These are phyloP conservation scores for Aspergillus oerlinghausenensis DNA, from an alignment of 2,329 filamentous ascomycete genomes.

Conservation along the genomic window DNA sequence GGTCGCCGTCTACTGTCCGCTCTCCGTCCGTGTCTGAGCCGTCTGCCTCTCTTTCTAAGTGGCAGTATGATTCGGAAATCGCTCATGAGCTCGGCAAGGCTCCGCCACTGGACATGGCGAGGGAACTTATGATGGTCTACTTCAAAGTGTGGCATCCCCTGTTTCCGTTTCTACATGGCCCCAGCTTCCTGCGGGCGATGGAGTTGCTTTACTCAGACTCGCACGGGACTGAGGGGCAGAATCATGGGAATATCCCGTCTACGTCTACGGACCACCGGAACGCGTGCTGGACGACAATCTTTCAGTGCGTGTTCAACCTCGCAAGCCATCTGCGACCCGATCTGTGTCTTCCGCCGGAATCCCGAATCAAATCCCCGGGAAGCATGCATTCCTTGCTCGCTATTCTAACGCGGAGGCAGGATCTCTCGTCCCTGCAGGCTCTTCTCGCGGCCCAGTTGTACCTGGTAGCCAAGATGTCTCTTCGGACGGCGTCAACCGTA, in stretches of 20 bases:
- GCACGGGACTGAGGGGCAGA: not conserved
- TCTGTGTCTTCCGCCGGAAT: slow-evolving; percentile 29
- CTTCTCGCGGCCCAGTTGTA: slow-evolving; percentile 48
- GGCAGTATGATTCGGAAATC: slow-evolving; percentile 26
- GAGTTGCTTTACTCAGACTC: slow-evolving; percentile 37
- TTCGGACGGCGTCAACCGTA: slow-evolving; percentile 47
- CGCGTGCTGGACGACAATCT: slow-evolving; percentile 35
- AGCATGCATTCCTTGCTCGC: slow-evolving; percentile 37
- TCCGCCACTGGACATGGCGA: slow-evolving; percentile 30
- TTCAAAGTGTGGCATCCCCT: slow-evolving; percentile 51
- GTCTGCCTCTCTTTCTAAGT: slow-evolving; percentile 14
- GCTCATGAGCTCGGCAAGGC: slow-evolving; percentile 22
- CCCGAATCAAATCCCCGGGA: slow-evolving; percentile 35
- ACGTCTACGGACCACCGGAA: slow-evolving; percentile 15
- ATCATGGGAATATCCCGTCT: not conserved
- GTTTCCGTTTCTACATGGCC: slow-evolving; percentile 50
- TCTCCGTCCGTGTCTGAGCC: slow-evolving; percentile 4
- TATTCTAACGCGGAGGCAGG: slow-evolving; percentile 38
- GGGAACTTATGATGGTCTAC: slow-evolving; percentile 45
- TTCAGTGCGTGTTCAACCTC: slow-evolving; percentile 51
- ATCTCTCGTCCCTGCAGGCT: slow-evolving; percentile 46
- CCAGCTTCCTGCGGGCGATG: slow-evolving; percentile 45
- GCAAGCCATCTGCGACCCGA: slow-evolving; percentile 34
- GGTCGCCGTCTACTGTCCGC: slow-evolving; percentile 7
- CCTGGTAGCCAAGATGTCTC: slow-evolving; percentile 45